Evolutionary conservation across 208 protist species (phyloP).

Genomic region (Trypanosoma melophagium): DNA sequence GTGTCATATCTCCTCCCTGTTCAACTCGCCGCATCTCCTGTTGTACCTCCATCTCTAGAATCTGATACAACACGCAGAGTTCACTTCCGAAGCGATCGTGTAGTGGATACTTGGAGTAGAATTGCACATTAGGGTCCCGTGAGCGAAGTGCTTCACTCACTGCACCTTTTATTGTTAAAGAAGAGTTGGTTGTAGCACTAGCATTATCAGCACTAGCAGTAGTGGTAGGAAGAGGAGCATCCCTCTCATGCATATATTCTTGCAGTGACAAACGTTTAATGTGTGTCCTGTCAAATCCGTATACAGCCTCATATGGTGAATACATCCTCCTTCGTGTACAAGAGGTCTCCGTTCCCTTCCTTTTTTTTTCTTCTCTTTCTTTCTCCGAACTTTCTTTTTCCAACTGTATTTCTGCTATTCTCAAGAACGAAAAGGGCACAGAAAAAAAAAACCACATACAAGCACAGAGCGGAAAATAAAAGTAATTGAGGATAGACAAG

Average conservation of each 20-base stretch:
- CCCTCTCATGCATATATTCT: slow-evolving; percentile 62
- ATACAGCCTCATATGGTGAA: slow-evolving; percentile 66
- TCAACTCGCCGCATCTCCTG: slow-evolving; percentile 60
- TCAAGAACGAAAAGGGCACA: no score
- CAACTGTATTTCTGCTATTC: no score
- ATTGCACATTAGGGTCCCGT: slow-evolving; percentile 57
- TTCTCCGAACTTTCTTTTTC: no score
- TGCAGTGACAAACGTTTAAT: slow-evolving; percentile 60
- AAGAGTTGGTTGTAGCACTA: no score
- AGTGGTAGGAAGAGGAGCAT: not conserved
- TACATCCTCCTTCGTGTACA: slow-evolving; percentile 34
- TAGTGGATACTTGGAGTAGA: slow-evolving; percentile 74
- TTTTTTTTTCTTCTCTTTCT: not conserved
- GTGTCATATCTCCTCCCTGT: slow-evolving; percentile 26
- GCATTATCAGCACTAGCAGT: no score
- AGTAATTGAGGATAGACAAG: no score
- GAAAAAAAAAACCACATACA: no score
- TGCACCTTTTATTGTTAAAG: not conserved
- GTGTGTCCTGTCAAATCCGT: slow-evolving; percentile 72
- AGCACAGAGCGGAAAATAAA: no score
- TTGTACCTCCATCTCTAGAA: slow-evolving; percentile 71
- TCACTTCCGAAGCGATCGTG: slow-evolving; percentile 73
- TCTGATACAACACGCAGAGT: slow-evolving; percentile 77
- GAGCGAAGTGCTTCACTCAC: slow-evolving; percentile 40
- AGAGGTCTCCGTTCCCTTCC: not conserved